Conservation (phyloP, 78 protist genomes). For the Polysphondylium violaceum region DNA sequence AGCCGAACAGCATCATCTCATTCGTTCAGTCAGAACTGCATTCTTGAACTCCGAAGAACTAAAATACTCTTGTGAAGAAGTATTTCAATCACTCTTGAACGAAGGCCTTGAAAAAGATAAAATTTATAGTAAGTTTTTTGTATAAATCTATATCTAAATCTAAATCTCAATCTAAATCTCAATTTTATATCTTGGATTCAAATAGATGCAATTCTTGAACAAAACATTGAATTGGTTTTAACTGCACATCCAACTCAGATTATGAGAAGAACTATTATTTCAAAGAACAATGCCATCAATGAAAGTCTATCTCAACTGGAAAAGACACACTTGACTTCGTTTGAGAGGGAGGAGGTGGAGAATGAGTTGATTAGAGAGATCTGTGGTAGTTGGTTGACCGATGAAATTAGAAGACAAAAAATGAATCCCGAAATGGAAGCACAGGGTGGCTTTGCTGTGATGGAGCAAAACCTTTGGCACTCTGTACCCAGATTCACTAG, state of each 20-base stretch:
- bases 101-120: constrained; percentile 15
- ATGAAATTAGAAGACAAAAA: constrained; percentile 63
- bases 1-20: constrained; percentile 74
- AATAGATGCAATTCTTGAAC: constrained; percentile 47
- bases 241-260: constrained; percentile 93
- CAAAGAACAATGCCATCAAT: constrained; percentile 50
- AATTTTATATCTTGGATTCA: no score
- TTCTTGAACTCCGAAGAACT: constrained; percentile 32
- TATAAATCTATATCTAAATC: background rate
- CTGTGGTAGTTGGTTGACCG: constrained; percentile 72
- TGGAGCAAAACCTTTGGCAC: constrained; percentile 83
- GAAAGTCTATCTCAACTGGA: constrained; percentile 29
- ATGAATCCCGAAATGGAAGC: constrained; percentile 87
- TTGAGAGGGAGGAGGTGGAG: constrained; percentile 30
- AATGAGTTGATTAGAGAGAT: constrained; percentile 39
- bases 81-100: background rate
- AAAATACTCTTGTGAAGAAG: constrained; percentile 61
- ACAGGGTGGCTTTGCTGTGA: constrained; percentile 70
- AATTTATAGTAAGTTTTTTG: constrained; percentile 26
- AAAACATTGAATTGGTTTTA: constrained; percentile 86
- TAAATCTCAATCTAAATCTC: no score
- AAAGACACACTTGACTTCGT: constrained; percentile 1
- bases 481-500: constrained; percentile 68
- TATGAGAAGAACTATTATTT: constrained; percentile 80
- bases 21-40: constrained; percentile 49